These are phyloP conservation scores for Closterium sp. DNA, from an alignment of 139 green algal species.

Conservation along the genomic window DNA sequence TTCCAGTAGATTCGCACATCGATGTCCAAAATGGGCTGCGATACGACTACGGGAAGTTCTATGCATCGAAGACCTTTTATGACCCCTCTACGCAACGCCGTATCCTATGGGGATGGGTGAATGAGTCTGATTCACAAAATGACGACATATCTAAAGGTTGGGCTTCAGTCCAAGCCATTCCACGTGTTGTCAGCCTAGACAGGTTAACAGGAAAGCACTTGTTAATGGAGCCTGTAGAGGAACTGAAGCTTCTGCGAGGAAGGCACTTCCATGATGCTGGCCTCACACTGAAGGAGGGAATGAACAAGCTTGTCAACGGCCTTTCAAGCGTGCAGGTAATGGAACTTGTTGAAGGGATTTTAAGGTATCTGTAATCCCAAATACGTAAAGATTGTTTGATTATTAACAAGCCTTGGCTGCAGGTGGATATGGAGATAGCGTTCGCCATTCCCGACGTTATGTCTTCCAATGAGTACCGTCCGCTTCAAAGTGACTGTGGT, in stretches of 20 bases:
- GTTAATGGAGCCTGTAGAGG: conserved; percentile 21
- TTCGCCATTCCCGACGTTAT: neutral
- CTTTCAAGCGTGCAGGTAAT: neutral
- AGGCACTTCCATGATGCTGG: neutral
- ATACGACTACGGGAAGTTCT: conserved; percentile 45
- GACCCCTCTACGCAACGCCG: neutral
- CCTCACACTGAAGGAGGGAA: neutral
- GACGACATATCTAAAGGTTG: conserved; percentile 30
- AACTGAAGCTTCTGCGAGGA: conserved; percentile 14
- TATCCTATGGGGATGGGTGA: conserved; percentile 38
- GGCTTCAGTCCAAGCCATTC: conserved; percentile 36
- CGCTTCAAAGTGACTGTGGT: conserved; percentile 1
- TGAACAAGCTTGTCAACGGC: neutral
- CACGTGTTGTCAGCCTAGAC: conserved; percentile 21
- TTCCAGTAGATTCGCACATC: neutral
- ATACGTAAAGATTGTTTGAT: too few relatives aligned
- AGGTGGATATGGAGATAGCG: conserved; percentile 9
- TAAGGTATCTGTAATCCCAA: too few relatives aligned
- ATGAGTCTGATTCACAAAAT: conserved; percentile 25
- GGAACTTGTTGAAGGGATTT: neutral
- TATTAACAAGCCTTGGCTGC: neutral
- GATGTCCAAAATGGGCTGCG: conserved; percentile 1
- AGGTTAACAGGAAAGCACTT: neutral
- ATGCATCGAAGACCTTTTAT: conserved; percentile 46
- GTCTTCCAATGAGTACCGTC: neutral